Evolutionary conservation across 2,329 filamentous ascomycete species (phyloP).

Genomic region (Triangularia setosa): DNA sequence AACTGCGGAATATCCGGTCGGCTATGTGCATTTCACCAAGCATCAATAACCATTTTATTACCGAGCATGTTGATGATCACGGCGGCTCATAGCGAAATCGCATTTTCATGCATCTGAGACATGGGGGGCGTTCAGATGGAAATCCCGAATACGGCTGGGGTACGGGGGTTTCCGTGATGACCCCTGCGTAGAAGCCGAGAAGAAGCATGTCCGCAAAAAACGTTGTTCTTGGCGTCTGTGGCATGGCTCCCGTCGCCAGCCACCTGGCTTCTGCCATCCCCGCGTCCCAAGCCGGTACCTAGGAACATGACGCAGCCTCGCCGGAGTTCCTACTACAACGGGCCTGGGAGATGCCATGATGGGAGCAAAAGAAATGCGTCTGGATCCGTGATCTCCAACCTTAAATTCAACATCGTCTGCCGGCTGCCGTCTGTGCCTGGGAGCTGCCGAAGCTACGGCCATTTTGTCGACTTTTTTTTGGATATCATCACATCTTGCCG

Average conservation of each 20-base stretch:
- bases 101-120: conserved; percentile 14
- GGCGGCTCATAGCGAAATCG: conserved; percentile 13
- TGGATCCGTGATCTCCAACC: conserved; percentile 24
- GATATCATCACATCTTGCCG: neutral
- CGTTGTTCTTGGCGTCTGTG: conserved; percentile 12
- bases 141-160: conserved; percentile 6
- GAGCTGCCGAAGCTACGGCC: neutral
- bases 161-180: conserved; percentile 20
- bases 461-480: neutral
- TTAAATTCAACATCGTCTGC: conserved; percentile 18
- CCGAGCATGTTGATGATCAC: neutral
- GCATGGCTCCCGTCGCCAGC: conserved; percentile 8
- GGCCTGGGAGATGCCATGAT: conserved; percentile 21
- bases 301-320: conserved; percentile 17
- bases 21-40: neutral
- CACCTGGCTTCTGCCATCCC: conserved; percentile 12
- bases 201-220: conserved; percentile 9
- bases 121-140: neutral
- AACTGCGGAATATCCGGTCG: neutral
- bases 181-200: conserved; percentile 27
- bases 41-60: neutral
- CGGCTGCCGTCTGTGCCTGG: neutral
- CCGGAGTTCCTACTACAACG: conserved; percentile 27
- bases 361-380: conserved; percentile 12
- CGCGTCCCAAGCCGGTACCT: conserved; percentile 16